These are phyloP conservation scores for Acorus gramineus DNA, from an alignment of 106 monocot species.

Conservation along the genomic window DNA sequence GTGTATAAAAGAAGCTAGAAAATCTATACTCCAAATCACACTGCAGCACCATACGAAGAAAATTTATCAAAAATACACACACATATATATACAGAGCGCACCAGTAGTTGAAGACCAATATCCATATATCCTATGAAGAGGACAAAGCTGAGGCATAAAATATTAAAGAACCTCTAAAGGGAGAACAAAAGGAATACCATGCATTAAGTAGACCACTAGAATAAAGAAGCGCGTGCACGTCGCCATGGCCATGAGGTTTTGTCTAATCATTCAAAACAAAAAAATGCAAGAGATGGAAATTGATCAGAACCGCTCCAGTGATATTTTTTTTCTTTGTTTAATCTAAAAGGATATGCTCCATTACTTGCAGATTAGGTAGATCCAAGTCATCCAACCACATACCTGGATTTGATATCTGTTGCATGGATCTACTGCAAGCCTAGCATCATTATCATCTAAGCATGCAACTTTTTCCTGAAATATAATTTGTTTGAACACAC, in stretches of 20 bases:
- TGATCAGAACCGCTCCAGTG: background rate
- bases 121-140: no score
- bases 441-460: constrained; percentile 90
- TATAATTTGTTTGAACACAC: no score
- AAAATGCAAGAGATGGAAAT: background rate
- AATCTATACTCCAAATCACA: no score
- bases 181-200: constrained; percentile 33
- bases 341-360: no score
- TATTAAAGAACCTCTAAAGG: background rate
- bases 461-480: constrained; percentile 97
- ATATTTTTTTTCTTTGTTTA: no score
- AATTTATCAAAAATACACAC: background rate
- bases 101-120: no score
- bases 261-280: constrained; percentile 45
- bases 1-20: no score
- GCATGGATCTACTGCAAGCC: constrained; percentile 71
- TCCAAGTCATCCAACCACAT: no score
- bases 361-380: no score
- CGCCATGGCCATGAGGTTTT: constrained; percentile 98
- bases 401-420: constrained; percentile 97
- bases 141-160: no score
- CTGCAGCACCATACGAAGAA: background rate
- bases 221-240: constrained; percentile 94
- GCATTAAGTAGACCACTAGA: constrained; percentile 63
- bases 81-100: no score